Conservation (phyloP, 805 yeast species). For the Lachancea lanzarotensis region DNA sequence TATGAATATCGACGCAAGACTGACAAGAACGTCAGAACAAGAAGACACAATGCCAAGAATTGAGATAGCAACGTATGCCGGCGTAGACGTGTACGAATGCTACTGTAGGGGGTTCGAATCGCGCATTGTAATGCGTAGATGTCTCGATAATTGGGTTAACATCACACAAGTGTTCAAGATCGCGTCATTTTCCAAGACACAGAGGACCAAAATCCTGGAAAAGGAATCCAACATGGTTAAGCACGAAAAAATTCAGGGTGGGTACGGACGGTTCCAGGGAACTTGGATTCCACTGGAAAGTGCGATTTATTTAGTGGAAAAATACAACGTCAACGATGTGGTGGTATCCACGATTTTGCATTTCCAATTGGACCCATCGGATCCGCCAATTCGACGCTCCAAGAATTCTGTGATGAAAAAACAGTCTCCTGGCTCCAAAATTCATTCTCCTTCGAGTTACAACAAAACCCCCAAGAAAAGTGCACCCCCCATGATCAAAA, state of each 20-base stretch:
- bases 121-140: constrained; percentile 64
- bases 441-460: constrained; percentile 31
- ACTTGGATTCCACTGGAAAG: constrained; percentile 74
- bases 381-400: constrained; percentile 38
- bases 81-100: constrained; percentile 52
- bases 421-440: constrained; percentile 27
- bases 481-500: constrained; percentile 3
- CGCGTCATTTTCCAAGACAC: constrained; percentile 72
- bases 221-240: constrained; percentile 62
- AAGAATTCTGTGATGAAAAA: constrained; percentile 31
- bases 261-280: constrained; percentile 79
- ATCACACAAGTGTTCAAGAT: constrained; percentile 77
- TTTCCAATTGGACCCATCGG: constrained; percentile 44
- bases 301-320: constrained; percentile 52
- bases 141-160: constrained; percentile 88
- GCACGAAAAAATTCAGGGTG: constrained; percentile 81
- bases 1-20: constrained; percentile 5
- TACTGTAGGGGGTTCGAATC: constrained; percentile 47
- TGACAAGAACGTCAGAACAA: constrained; percentile 1
- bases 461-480: constrained; percentile 30
- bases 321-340: constrained; percentile 44
- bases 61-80: constrained; percentile 43
- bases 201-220: constrained; percentile 69
- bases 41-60: constrained; percentile 18
- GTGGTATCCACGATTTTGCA: constrained; percentile 46